phyloP scores from a whole-genome alignment of 129 eudicot species.

The Dittrichia graveolens region DNA sequence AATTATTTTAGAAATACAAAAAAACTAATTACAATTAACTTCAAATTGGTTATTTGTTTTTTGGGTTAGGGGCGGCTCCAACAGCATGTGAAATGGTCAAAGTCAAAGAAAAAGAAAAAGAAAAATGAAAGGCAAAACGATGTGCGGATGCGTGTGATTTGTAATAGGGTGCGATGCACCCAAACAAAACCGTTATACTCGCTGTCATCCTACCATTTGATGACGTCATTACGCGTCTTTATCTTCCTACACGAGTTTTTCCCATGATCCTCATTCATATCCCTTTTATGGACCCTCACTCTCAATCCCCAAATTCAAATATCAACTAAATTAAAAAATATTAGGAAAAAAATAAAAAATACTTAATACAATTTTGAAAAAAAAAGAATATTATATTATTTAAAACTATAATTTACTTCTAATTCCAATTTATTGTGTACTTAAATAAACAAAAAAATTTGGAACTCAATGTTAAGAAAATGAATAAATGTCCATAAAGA shows the following conservation, averaged over 20 bases:
- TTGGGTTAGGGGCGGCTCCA: not conserved
- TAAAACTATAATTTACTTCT: no score
- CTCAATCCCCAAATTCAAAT: no score
- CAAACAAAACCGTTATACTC: slow-evolving; percentile 25
- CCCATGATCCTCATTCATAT: not conserved
- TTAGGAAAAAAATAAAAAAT: no score
- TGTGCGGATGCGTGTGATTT: slow-evolving; percentile 24
- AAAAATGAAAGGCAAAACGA: not conserved
- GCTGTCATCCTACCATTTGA: slow-evolving; percentile 36
- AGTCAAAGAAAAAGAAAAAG: slow-evolving; percentile 27
- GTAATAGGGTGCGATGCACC: slow-evolving; percentile 35
- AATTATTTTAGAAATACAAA: no score
- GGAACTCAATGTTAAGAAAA: no score
- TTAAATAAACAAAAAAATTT: no score
- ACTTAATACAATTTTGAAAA: no score
- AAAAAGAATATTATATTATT: no score
- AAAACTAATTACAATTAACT: no score
- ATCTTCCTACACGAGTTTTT: slow-evolving; percentile 4
- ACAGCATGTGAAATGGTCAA: slow-evolving; percentile 11
- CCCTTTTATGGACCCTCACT: slow-evolving; percentile 18
- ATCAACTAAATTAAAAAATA: no score
- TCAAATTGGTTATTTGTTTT: not conserved
- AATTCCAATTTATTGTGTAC: no score
- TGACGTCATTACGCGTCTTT: slow-evolving; percentile 43
- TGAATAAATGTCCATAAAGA: no score